Base-by-base conservation (phyloP, 2,329 filamentous ascomycete species). In the Epicoccum nigrum region DNA sequence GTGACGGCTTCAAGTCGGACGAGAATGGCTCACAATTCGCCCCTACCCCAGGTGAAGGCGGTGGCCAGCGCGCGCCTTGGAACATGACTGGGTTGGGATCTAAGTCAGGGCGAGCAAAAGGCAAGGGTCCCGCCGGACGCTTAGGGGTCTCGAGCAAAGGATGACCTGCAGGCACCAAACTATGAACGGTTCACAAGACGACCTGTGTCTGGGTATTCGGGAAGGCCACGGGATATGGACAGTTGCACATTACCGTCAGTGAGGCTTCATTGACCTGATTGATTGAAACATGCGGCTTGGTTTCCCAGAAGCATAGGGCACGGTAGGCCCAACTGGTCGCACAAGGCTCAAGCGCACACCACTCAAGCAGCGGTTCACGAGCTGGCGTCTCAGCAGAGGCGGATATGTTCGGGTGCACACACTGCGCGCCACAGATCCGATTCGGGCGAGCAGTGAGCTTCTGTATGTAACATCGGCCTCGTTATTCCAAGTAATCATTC, bases 1-100 rank as follows among this genome's bases (percentile, higher is more conserved):
- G 86, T 4, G 90, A 95, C 5, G 90, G 89, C 19, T 88, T 88
- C 72, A 79, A 75, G 70, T 70, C 72, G 49, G 77, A 80, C 53
- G 78, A 81, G 55, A 64, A 67, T 62, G 65, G 65, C 58, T 70
- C 68, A 37, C 67, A 71, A 55, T 72, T 67, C 54, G 43, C 49
- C 17, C 43, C 44, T 44, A 65, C 69, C 19, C 65, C 68, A 56
- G 62, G 62, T 51, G 65, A 63, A 35, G 58, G 54, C 33, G 61
- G 64, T 23, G 46, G 57, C 39, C 63, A 67, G 57, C 62, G 65
- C 47, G 46, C 62, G 51, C 45, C 52, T 23, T 70, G 65, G 67
- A 62, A 57, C 55, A 53, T 64, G 52, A 65, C 65, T 59, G 60
- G 65, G 20, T 47, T 63, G 49, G 68, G 61, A 37, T 56, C 54